Evolutionary conservation across 2,329 filamentous ascomycete species (phyloP), one percentile per base, ranked within the genome.

Genomic region (Cryphonectria nitschkei): DNA sequence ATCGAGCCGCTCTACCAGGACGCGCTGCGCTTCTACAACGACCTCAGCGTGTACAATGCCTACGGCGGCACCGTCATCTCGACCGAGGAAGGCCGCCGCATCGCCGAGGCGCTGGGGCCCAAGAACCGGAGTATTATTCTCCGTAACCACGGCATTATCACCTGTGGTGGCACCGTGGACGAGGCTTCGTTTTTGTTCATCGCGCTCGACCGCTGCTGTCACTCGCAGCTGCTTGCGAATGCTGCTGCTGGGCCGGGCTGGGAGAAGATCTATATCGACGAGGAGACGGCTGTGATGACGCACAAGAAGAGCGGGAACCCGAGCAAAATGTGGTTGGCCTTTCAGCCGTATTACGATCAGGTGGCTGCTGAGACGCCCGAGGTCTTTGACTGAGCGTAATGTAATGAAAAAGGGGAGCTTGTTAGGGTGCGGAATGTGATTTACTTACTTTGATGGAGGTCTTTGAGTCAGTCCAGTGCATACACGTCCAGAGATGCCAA

Each of bases 221-320:
- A 67, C n/a, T 52, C 65, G n/a, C 65, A 67, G 37, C 41, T 67
- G 41, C 65, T 67, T 39, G 65, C 65, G 26, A 52, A 67, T 13
- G 50, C 41, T 26, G 65, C 65, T 5, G 65, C 65, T 22, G 65
- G 77, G 37, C 74, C 73, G 61, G 76, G 77, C 39, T 67, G 79
- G 29, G 58, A 73, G 3, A 79, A 79, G 75, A 72, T 70, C 63
- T 26, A 79, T 69, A 78, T 81, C 73, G 76, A 74, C 71, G 78
- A 81, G 69, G 78, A 80, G 56, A 80, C 81, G 74, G 80, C 80
- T 19, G 22, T 37, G 32, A 61, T 61, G 58, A 61, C 58, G 22
- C 58, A 61, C 58, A 61, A 61, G 58, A 61, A 61, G 58, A 61
- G 58, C 22, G 58, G 58, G 3, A 61, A 61, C 34, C 65, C 65